These are phyloP conservation scores for Aspergillus clavatus DNA, from an alignment of 2,329 filamentous ascomycete species.

Conservation along the genomic window DNA sequence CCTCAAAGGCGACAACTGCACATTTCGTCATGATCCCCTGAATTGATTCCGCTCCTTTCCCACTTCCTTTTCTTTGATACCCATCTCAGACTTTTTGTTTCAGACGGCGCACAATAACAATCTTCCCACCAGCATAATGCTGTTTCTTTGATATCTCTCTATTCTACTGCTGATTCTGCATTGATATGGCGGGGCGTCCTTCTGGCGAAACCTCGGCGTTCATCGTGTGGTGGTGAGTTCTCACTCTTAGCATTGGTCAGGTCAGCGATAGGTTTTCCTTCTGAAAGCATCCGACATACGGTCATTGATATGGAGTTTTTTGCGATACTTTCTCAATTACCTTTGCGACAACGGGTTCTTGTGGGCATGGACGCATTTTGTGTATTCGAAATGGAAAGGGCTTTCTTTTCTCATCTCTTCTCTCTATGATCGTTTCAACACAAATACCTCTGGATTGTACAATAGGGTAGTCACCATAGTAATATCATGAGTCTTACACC, in stretches of 20 bases:
- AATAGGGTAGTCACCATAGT: not conserved
- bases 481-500: not conserved
- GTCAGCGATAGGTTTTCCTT: not conserved
- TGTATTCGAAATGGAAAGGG: no score
- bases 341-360: not conserved
- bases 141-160: not conserved
- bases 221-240: not conserved
- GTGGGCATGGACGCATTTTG: not conserved
- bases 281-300: not conserved
- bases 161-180: not conserved
- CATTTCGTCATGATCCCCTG: slow-evolving; percentile 44
- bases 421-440: not conserved
- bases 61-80: slow-evolving; percentile 13
- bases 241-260: not conserved
- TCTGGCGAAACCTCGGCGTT: not conserved
- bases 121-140: not conserved
- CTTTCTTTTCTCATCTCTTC: not conserved
- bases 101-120: not conserved
- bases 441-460: not conserved
- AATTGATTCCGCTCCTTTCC: slow-evolving; percentile 6
- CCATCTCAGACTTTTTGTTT: slow-evolving; percentile 7
- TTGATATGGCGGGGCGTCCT: not conserved
- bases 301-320: not conserved
- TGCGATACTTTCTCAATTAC: not conserved
- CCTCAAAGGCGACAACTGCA: slow-evolving; percentile 50